Evolutionary conservation across 1,139 yeast genomes (phyloP).

Genomic region (Candida dubliniensis): DNA sequence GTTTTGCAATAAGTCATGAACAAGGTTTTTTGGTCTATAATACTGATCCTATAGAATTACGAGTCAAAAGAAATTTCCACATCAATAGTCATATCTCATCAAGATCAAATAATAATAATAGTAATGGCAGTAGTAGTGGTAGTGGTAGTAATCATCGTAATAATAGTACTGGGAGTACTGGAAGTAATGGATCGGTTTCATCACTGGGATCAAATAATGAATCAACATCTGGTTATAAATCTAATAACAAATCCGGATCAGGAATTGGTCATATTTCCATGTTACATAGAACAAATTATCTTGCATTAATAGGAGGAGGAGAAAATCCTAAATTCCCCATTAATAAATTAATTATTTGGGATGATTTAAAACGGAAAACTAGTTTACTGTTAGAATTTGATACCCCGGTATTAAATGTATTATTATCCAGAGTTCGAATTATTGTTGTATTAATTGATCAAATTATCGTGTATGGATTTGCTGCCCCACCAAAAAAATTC

Average conservation of each 20-base stretch:
- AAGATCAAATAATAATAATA: constrained; percentile 6
- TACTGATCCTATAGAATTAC: constrained; percentile 79
- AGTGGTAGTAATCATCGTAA: constrained; percentile 8
- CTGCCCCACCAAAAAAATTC: constrained; percentile 71
- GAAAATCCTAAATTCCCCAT: constrained; percentile 71
- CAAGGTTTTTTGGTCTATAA: constrained; percentile 84
- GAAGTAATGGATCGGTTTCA: constrained; percentile 8
- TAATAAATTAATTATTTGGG: constrained; percentile 85
- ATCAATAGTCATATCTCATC: constrained; percentile 3
- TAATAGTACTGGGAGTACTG: constrained; percentile 8
- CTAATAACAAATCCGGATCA: constrained; percentile 20
- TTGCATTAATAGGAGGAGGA: constrained; percentile 90
- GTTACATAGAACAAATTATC: constrained; percentile 87
- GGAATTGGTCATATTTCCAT: constrained; percentile 79
- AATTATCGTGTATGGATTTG: constrained; percentile 75
- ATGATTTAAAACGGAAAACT: constrained; percentile 76
- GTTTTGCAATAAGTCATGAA: constrained; percentile 84
- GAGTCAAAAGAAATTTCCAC: constrained; percentile 64
- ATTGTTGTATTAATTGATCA: constrained; percentile 68
- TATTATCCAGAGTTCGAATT: constrained; percentile 72
- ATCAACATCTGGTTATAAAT: too few species aligned
- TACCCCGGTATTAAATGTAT: constrained; percentile 71
- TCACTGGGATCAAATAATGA: constrained; percentile 4
- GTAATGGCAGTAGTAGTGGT: constrained; percentile 7
- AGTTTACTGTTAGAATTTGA: constrained; percentile 75